phyloP scores from a whole-genome alignment of 306 rosid species.

The Vigna reflexopilosa region DNA sequence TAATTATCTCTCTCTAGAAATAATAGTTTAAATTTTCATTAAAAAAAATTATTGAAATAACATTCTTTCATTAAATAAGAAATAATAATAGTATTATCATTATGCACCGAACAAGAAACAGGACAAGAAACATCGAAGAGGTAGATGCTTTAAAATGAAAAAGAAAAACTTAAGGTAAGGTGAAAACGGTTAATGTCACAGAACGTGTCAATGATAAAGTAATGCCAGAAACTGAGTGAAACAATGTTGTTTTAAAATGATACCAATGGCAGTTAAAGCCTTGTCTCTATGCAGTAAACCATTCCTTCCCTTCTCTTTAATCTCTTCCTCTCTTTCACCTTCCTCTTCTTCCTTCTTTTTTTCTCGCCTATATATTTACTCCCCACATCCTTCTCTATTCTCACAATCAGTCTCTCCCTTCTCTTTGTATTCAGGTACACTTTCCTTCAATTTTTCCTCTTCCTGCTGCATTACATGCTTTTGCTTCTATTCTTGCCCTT shows the following conservation, averaged over 20 bases:
- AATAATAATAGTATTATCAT: background rate
- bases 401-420: slow-evolving; percentile 25
- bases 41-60: background rate
- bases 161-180: background rate
- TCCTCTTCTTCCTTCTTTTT: background rate
- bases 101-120: background rate
- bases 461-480: background rate
- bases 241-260: slow-evolving; percentile 23
- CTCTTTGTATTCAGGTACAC: slow-evolving; percentile 45
- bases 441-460: background rate
- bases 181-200: slow-evolving; percentile 22
- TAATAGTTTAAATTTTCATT: background rate
- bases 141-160: background rate
- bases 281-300: slow-evolving; percentile 17
- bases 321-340: slow-evolving; percentile 12
- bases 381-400: background rate
- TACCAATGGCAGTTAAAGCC: slow-evolving; percentile 49
- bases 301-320: background rate
- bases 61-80: background rate
- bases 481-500: background rate
- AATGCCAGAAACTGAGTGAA: slow-evolving; percentile 9
- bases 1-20: background rate
- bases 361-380: background rate
- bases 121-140: background rate
- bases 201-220: slow-evolving; percentile 48